phyloP scores from a whole-genome alignment of 106 monocot species.

The Triglochin maritima region DNA sequence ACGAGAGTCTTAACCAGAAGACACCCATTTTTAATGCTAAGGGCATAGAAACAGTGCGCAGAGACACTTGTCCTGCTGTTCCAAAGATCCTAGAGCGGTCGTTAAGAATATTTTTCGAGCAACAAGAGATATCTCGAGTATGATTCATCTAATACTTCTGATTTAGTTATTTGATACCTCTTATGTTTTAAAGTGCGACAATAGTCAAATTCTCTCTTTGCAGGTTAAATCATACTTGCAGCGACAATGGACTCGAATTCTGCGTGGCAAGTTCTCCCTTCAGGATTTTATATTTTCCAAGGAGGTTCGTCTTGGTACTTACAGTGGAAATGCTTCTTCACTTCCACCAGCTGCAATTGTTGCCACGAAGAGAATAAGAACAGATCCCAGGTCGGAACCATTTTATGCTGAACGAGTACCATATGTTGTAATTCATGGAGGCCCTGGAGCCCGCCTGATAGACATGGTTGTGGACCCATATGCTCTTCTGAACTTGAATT shows the following conservation, averaged over 20 bases:
- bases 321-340: constrained; percentile 47
- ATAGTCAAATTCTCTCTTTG: not conserved
- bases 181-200: not conserved
- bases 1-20: constrained; percentile 58
- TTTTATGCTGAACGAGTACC: constrained; percentile 76
- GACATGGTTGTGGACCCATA: constrained; percentile 87
- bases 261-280: constrained; percentile 64
- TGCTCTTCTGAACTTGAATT: constrained; percentile 47
- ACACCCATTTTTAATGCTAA: constrained; percentile 87
- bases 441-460: constrained; percentile 78
- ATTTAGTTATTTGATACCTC: not conserved
- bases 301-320: constrained; percentile 85
- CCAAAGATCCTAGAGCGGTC: constrained; percentile 79
- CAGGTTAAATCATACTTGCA: constrained; percentile 77
- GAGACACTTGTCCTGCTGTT: constrained; percentile 92
- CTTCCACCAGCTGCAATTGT: constrained; percentile 96
- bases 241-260: constrained; percentile 78
- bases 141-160: constrained; percentile 5
- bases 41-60: constrained; percentile 89
- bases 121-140: constrained; percentile 51
- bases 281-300: constrained; percentile 96
- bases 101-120: constrained; percentile 72
- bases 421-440: constrained; percentile 87
- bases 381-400: constrained; percentile 68
- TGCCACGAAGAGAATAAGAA: constrained; percentile 62